Conservation (phyloP, 805 yeast genomes). For the Saturnispora halmiae region DNA sequence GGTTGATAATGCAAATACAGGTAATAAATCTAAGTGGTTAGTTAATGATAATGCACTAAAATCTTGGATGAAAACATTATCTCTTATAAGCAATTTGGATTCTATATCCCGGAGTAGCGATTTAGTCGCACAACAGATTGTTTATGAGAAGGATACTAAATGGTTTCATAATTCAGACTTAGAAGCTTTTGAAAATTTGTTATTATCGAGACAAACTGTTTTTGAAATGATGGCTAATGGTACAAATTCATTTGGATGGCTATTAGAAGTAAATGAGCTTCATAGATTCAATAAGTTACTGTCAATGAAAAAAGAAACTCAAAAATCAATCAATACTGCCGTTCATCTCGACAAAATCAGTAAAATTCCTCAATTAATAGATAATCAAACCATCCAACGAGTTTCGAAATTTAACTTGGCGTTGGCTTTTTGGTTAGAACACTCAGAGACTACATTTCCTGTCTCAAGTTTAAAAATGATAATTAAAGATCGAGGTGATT, state of each 20-base stretch:
- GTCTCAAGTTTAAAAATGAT: conserved; percentile 42
- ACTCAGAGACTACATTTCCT: conserved; percentile 44
- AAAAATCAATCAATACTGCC: conserved; percentile 43
- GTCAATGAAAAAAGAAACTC: conserved; percentile 32
- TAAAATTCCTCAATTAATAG: conserved; percentile 10
- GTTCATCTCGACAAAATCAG: conserved; percentile 35
- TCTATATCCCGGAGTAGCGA: conserved; percentile 14
- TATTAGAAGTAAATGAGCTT: conserved; percentile 31
- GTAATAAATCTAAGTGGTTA: neutral
- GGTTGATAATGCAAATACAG: neutral
- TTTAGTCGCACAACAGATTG: conserved; percentile 2
- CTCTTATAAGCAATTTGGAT: conserved; percentile 23
- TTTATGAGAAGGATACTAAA: conserved; percentile 17
- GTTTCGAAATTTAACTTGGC: conserved; percentile 44
- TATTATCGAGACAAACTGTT: conserved; percentile 34
- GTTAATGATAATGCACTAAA: conserved; percentile 12
- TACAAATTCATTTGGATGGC: conserved; percentile 9
- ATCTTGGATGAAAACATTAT: conserved; percentile 28
- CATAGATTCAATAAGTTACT: conserved; percentile 35
- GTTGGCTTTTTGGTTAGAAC: conserved; percentile 54
- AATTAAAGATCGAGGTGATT: conserved; percentile 3
- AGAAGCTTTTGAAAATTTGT: conserved; percentile 33
- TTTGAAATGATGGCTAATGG: conserved; percentile 23
- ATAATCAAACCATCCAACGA: conserved; percentile 12
- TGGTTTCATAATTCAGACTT: conserved; percentile 35